Evolutionary conservation across 768 basidiomycete genomes (phyloP).

Genomic region (Boletus rufocinnamomeus): DNA sequence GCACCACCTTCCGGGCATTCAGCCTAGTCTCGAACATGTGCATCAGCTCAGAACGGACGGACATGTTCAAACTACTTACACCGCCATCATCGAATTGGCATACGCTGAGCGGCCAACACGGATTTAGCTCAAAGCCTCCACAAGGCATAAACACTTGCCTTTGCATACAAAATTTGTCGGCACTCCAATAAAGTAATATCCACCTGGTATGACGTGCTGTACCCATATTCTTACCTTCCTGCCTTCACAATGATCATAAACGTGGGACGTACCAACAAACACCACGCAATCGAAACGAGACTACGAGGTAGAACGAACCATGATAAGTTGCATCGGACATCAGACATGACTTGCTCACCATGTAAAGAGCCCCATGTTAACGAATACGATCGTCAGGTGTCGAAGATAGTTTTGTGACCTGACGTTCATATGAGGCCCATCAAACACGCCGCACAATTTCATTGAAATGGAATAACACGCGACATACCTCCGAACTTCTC

Average conservation of each 20-base stretch:
- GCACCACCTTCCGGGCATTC: constrained; percentile 8
- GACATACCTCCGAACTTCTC: constrained; percentile 7
- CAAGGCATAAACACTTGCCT: neutral
- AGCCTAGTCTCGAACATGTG: neutral
- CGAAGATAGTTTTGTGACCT: constrained; percentile 12
- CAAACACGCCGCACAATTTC: neutral
- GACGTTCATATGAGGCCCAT: neutral
- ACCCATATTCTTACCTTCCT: too few species aligned
- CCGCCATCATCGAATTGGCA: constrained; percentile 13
- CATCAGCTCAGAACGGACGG: neutral
- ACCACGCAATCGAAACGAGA: constrained; percentile 3
- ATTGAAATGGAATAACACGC: too few species aligned
- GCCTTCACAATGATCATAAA: too few species aligned
- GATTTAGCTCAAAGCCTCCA: neutral
- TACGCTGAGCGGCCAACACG: neutral
- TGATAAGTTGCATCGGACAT: neutral
- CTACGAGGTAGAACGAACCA: neutral
- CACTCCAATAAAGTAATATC: neutral
- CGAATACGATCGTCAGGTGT: constrained; percentile 13
- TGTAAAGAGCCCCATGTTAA: constrained; percentile 17
- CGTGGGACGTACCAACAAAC: too few species aligned
- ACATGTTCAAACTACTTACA: neutral
- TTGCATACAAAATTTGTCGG: constrained; percentile 6
- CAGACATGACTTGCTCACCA: neutral
- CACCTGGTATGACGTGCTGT: neutral